Conservation (phyloP, 768 basidiomycete species). For the Pisolithus albus region DNA sequence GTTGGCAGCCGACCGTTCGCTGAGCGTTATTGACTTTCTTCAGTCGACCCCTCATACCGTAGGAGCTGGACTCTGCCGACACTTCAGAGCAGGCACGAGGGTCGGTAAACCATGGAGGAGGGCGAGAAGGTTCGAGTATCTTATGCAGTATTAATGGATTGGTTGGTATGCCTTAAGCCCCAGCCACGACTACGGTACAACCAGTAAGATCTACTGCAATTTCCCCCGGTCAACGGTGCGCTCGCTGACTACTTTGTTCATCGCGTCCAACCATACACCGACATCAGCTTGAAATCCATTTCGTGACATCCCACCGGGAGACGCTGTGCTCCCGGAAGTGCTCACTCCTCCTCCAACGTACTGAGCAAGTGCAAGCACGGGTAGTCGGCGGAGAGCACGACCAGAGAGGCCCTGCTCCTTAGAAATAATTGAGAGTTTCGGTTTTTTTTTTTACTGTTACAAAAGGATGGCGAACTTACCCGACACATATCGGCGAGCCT, state of each 20-base stretch:
- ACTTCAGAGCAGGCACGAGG: not conserved
- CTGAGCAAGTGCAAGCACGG: slow-evolving; percentile 84
- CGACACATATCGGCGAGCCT: slow-evolving; percentile 70
- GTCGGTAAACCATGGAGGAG: not conserved
- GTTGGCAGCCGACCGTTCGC: slow-evolving; percentile 7
- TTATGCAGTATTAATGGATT: not conserved
- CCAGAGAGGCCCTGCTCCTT: slow-evolving; percentile 84
- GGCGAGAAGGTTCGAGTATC: not conserved
- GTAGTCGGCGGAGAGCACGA: slow-evolving; percentile 84
- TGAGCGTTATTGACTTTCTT: not conserved
- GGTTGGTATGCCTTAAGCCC: not conserved
- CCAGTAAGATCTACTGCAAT: slow-evolving; percentile 23
- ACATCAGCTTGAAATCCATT: slow-evolving; percentile 31
- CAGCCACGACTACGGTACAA: not conserved
- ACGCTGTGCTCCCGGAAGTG: slow-evolving; percentile 10
- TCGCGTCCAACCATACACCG: slow-evolving; percentile 76
- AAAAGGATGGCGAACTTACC: slow-evolving; percentile 39
- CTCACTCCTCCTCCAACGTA: slow-evolving; percentile 54
- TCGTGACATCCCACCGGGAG: slow-evolving; percentile 4
- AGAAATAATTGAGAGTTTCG: not conserved
- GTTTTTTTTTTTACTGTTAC: not conserved
- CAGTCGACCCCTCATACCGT: slow-evolving; percentile 21
- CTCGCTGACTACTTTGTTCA: slow-evolving; percentile 67
- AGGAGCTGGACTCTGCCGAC: slow-evolving; percentile 5
- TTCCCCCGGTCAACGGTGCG: slow-evolving; percentile 48